A percentile compares a stretch with the other conserved stretches of the same genome.
Conservation (phyloP, 768 basidiomycete genomes). For the Tremella mesenterica region DNA sequence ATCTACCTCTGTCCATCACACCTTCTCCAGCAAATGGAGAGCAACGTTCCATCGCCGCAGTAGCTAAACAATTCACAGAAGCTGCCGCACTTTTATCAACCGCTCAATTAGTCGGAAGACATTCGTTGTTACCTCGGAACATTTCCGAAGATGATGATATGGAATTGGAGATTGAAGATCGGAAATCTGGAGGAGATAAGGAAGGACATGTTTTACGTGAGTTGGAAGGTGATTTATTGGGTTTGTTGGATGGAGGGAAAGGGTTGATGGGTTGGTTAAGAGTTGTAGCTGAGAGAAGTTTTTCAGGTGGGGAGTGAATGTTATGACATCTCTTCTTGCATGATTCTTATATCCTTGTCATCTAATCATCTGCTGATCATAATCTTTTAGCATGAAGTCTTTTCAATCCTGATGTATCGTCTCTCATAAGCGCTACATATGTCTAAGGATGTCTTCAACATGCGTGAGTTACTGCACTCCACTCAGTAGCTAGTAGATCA, state of each 20-base stretch:
- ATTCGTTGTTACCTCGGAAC: slow-evolving; percentile 2
- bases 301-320: too few relatives aligned
- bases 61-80: slow-evolving; percentile 9
- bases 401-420: too few relatives aligned
- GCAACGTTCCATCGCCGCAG: not conserved
- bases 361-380: too few relatives aligned
- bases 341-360: too few relatives aligned
- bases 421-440: too few relatives aligned
- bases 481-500: too few relatives aligned
- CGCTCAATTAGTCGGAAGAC: slow-evolving; percentile 12
- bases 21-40: slow-evolving; percentile 3
- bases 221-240: not conserved
- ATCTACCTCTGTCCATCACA: slow-evolving; percentile 5
- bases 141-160: not conserved
- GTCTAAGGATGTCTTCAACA: too few relatives aligned
- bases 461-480: too few relatives aligned
- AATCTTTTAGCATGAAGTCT: too few relatives aligned
- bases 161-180: not conserved
- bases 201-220: not conserved
- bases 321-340: too few relatives aligned
- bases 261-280: not conserved
- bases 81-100: slow-evolving; percentile 9
- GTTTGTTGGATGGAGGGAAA: not conserved
- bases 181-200: not conserved
- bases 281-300: not conserved